phyloP scores from a whole-genome alignment of 1,284 basidiomycete species.

The Sparassis latifolia region DNA sequence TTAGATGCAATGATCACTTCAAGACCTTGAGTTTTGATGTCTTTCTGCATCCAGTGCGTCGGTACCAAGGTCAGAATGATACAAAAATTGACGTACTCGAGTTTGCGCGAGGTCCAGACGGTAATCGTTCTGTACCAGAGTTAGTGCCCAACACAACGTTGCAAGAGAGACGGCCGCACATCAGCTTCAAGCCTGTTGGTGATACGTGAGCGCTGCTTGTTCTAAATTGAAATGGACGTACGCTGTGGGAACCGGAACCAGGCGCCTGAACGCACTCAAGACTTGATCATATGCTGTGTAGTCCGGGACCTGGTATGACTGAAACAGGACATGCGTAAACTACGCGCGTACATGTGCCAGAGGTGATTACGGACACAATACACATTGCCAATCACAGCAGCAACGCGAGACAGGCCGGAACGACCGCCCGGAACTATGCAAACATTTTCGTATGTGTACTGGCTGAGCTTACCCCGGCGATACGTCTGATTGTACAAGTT shows the following conservation, averaged over 20 bases:
- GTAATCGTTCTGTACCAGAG: slow-evolving; percentile 44
- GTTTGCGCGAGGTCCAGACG: slow-evolving; percentile 71
- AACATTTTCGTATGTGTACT: slow-evolving; percentile 89
- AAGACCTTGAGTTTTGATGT: slow-evolving; percentile 75
- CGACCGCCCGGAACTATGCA: slow-evolving; percentile 91
- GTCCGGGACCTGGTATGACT: slow-evolving; percentile 83
- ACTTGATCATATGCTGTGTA: slow-evolving; percentile 87
- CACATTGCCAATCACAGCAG: slow-evolving; percentile 83
- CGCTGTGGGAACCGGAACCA: slow-evolving; percentile 88
- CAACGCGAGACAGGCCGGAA: slow-evolving; percentile 83
- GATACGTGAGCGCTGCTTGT: neutral
- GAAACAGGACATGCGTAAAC: slow-evolving; percentile 13
- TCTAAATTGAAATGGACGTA: slow-evolving; percentile 21
- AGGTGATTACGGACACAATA: slow-evolving; percentile 40
- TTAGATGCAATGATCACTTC: slow-evolving; percentile 87
- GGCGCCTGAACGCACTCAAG: slow-evolving; percentile 79
- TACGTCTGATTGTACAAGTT: slow-evolving; percentile 86
- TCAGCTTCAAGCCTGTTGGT: slow-evolving; percentile 47
- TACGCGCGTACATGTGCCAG: neutral
- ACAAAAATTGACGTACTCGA: slow-evolving; percentile 33
- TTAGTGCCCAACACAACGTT: neutral
- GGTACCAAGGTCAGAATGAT: neutral
- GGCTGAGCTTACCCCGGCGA: slow-evolving; percentile 68
- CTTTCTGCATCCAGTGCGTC: slow-evolving; percentile 39
- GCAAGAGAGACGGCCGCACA: slow-evolving; percentile 26